Conservation (phyloP, 2,329 filamentous ascomycete species). For the Scolecobasidium constrictum region DNA sequence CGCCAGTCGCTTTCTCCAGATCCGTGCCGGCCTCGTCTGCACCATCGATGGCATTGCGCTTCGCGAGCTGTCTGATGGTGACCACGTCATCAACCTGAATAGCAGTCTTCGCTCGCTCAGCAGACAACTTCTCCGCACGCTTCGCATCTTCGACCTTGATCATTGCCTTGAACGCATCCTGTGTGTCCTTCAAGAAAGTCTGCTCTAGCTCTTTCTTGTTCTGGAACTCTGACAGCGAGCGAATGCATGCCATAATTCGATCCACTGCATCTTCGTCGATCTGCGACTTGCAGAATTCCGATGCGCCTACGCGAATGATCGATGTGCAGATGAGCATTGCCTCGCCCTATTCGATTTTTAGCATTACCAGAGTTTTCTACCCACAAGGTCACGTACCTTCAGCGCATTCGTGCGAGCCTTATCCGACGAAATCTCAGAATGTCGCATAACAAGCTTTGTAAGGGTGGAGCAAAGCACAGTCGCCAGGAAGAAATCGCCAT, state of each 20-base stretch:
- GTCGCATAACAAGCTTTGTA: slow-evolving; percentile 95
- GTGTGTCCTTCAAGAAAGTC: slow-evolving; percentile 88
- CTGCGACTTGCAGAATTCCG: slow-evolving; percentile 93
- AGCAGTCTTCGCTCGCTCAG: slow-evolving; percentile 85
- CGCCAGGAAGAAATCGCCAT: slow-evolving; percentile 93
- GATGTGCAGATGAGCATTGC: slow-evolving; percentile 99
- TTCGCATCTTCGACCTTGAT: slow-evolving; percentile 97
- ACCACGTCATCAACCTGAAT: slow-evolving; percentile 95
- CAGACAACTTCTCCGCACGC: slow-evolving; percentile 84
- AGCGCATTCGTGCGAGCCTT: slow-evolving; percentile 82
- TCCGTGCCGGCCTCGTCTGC: slow-evolving; percentile 80
- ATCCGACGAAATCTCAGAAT: slow-evolving; percentile 85
- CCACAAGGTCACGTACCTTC: slow-evolving; percentile 32
- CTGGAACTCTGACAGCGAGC: slow-evolving; percentile 80
- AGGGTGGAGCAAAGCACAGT: slow-evolving; percentile 92
- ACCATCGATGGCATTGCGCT: slow-evolving; percentile 76
- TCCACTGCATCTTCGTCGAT: slow-evolving; percentile 99
- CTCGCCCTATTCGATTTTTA: slow-evolving; percentile 47
- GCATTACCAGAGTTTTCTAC: background rate
- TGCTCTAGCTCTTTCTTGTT: slow-evolving; percentile 83
- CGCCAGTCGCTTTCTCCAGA: slow-evolving; percentile 86
- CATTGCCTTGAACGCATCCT: slow-evolving; percentile 93
- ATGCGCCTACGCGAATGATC: slow-evolving; percentile 93
- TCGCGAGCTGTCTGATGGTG: slow-evolving; percentile 80
- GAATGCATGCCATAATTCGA: slow-evolving; percentile 94